Conservation (phyloP, 2,329 filamentous ascomycete genomes). For the Apiospora sp. region DNA sequence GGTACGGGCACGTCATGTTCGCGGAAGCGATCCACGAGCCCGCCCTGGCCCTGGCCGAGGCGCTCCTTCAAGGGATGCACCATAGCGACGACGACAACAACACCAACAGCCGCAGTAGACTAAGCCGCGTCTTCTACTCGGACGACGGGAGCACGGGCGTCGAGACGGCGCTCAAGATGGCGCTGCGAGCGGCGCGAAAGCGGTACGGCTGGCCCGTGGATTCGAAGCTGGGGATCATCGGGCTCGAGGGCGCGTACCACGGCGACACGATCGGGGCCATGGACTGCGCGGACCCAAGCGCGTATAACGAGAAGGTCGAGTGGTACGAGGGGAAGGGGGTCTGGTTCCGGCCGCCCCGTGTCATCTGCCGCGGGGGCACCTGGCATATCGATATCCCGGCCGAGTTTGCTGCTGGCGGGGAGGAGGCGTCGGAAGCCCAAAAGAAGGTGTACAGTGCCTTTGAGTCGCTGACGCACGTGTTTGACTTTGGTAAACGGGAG, state of each 20-base stretch:
- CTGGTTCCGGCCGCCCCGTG: conserved; percentile 82
- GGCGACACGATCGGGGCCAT: conserved; percentile 90
- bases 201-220: conserved; percentile 71
- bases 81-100: conserved; percentile 22
- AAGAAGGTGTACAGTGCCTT: too few relatives aligned
- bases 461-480: conserved; percentile 62
- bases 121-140: conserved; percentile 79
- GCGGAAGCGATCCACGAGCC: conserved; percentile 82
- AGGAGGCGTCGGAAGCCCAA: not conserved
- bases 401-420: not conserved
- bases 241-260: conserved; percentile 83
- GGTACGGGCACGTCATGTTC: conserved; percentile 91
- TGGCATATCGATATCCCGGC: conserved; percentile 70
- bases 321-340: conserved; percentile 83
- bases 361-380: conserved; percentile 68
- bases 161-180: conserved; percentile 89
- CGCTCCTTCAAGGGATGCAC: conserved; percentile 62
- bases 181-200: conserved; percentile 70
- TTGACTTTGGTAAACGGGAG: conserved; percentile 62
- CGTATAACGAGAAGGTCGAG: conserved; percentile 83
- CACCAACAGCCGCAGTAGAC: conserved; percentile 61
- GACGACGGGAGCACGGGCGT: conserved; percentile 86
- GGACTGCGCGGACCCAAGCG: conserved; percentile 81
- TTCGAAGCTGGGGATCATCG: conserved; percentile 71
- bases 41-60: conserved; percentile 73